Evolutionary conservation across 768 basidiomycete genomes (phyloP), one percentile per base, ranked within the genome.

Genomic region (Lentinula sp.): DNA sequence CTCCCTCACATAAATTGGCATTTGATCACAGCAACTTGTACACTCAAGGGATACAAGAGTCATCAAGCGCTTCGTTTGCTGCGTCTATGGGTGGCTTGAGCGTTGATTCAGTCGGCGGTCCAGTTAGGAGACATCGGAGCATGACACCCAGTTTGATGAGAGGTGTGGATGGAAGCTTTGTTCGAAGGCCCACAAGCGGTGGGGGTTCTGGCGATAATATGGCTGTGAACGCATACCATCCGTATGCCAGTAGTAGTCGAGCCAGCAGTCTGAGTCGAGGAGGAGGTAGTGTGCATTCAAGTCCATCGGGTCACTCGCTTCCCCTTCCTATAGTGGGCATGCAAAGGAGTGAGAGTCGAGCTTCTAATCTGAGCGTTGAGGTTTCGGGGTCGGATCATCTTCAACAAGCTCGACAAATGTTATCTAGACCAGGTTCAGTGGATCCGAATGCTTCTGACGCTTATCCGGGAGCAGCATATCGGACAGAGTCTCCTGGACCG

Each of bases 101-200:
- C 31, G 65, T 69, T 10, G 65, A 64, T 9, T 64, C 68, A 8
- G 67, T 64, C 59, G 80, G 76, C n/a, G 87, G 88, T 9, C 86
- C 88, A 9, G 78, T 85, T 50, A 75, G 88, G 56, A 78, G 90
- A 50, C 84, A 90, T 68, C 79, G 89, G 59, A 89, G 88, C 70
- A 89, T 88, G 80, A 92, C 90, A 7, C 89, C 90, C 8, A 85
- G 85, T 0, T 63, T 86, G 32, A 71, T 78, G 50, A 78, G 85
- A 57, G 83, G 78, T 57, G 77, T 75, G 48, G 83, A 82, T 72
- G 31, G 71, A 71, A 49, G 59, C 61, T 5, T 64, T 68, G 39
- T 63, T 57, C 7, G 62, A 62, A 54, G 66, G 64, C 61, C 66
- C 18, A 34, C 57, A 39, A 59, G 45, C 10, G 56, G 32, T 43